phyloP scores from a whole-genome alignment of 2,329 filamentous ascomycete genomes.

The Diaporthe helianthi region DNA sequence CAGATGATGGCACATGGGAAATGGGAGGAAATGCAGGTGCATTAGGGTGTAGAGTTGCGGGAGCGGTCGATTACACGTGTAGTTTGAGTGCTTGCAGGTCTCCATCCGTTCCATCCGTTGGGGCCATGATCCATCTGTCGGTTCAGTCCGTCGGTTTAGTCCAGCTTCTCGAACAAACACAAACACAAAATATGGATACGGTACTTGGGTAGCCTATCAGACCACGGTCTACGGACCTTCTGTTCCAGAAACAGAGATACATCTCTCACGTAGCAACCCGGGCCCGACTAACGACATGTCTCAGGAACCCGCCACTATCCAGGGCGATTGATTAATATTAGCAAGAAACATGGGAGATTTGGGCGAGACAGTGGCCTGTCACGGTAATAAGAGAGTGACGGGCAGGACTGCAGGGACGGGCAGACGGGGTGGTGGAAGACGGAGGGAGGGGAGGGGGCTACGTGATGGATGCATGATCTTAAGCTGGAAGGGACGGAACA shows the following conservation, averaged over 20 bases:
- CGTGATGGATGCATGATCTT: neutral
- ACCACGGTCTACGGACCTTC: neutral
- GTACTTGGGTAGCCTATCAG: neutral
- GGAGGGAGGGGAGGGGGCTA: neutral
- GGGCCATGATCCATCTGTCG: neutral
- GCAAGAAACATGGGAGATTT: conserved; percentile 8
- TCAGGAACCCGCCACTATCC: conserved; percentile 20
- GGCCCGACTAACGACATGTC: conserved; percentile 18
- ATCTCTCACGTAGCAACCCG: neutral
- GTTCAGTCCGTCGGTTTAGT: neutral
- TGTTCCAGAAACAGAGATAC: neutral
- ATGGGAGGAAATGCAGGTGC: conserved; percentile 2
- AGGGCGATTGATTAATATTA: neutral
- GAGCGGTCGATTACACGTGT: neutral
- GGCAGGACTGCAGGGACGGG: neutral
- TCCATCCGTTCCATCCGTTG: conserved; percentile 8
- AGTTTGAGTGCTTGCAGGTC: conserved; percentile 18
- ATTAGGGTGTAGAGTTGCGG: neutral
- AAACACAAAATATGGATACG: neutral
- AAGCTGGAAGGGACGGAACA: neutral
- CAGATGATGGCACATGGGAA: neutral
- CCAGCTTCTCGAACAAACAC: conserved; percentile 11
- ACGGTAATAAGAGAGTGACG: no score
- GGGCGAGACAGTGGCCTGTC: conserved; percentile 2
- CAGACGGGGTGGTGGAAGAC: neutral